These are phyloP conservation scores for Coffea humblotiana DNA, from an alignment of 305 asterid genomes.

Conservation along the genomic window DNA sequence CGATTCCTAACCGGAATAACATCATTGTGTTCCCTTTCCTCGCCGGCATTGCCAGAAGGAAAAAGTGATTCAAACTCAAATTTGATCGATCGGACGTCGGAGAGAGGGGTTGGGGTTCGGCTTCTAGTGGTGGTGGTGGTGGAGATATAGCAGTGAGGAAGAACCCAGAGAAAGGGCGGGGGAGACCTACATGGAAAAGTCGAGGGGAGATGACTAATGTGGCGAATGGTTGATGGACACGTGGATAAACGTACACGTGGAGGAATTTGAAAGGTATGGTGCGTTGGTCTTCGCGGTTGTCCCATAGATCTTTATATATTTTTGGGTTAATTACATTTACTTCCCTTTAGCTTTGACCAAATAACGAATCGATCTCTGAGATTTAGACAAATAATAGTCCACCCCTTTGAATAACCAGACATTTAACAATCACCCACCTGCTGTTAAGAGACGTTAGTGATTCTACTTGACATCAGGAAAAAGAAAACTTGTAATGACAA, in stretches of 20 bases:
- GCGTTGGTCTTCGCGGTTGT: constrained; percentile 44
- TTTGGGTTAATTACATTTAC: too few relatives aligned
- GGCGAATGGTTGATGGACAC: constrained; percentile 41
- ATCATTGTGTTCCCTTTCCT: constrained; percentile 29
- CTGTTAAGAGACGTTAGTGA: too few relatives aligned
- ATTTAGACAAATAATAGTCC: too few relatives aligned
- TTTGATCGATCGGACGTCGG: constrained; percentile 11
- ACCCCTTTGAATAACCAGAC: too few relatives aligned
- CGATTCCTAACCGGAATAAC: constrained; percentile 37
- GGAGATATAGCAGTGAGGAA: constrained; percentile 7
- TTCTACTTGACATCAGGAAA: too few relatives aligned
- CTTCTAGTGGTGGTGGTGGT: neutral
- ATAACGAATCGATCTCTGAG: too few relatives aligned
- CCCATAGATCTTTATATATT: neutral
- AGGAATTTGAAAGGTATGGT: constrained; percentile 41
- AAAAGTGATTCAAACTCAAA: neutral
- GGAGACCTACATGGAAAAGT: constrained; percentile 46
- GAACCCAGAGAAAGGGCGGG: neutral
- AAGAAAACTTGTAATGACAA: too few relatives aligned
- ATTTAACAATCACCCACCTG: too few relatives aligned
- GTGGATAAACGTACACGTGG: constrained; percentile 54
- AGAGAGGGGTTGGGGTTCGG: constrained; percentile 14
- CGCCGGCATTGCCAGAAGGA: constrained; percentile 22
- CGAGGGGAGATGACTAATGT: constrained; percentile 31
- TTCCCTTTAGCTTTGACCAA: too few relatives aligned